Percentiles rank a stretch among this genome's conserved stretches.
phyloP scores from a whole-genome alignment of 805 yeast species.

The Yamadazyma sp. region DNA sequence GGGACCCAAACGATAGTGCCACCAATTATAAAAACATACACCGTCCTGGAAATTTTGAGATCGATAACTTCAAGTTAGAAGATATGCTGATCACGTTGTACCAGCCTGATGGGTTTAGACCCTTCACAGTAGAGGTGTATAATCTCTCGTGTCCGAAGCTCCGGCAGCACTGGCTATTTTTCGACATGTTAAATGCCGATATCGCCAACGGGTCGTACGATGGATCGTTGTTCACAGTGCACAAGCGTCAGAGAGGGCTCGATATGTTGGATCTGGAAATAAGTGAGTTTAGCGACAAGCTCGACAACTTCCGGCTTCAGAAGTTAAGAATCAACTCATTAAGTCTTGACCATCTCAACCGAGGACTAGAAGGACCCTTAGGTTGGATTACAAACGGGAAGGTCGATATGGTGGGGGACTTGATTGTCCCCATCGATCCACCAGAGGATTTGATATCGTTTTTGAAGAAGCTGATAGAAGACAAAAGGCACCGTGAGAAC shows the following conservation, averaged over 20 bases:
- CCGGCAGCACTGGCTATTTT: conserved; percentile 91
- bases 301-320: conserved; percentile 44
- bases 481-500: conserved; percentile 38
- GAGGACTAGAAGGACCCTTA: conserved; percentile 90
- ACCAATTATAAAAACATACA: conserved; percentile 71
- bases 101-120: conserved; percentile 80
- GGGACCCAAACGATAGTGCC: conserved; percentile 84
- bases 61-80: conserved; percentile 76
- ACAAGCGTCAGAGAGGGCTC: conserved; percentile 61
- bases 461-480: conserved; percentile 29
- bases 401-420: conserved; percentile 92
- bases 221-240: conserved; percentile 88
- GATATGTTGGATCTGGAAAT: conserved; percentile 40
- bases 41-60: conserved; percentile 89
- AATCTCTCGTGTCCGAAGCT: conserved; percentile 76
- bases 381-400: conserved; percentile 95
- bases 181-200: conserved; percentile 81
- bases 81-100: conserved; percentile 79
- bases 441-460: conserved; percentile 4
- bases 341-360: conserved; percentile 83
- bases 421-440: conserved; percentile 58
- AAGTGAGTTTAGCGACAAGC: conserved; percentile 13
- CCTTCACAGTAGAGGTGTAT: conserved; percentile 85
- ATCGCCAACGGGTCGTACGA: conserved; percentile 90
- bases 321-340: conserved; percentile 83